Base-by-base conservation (phyloP, 345 rosid species). In the Hypericum perforatum region DNA sequence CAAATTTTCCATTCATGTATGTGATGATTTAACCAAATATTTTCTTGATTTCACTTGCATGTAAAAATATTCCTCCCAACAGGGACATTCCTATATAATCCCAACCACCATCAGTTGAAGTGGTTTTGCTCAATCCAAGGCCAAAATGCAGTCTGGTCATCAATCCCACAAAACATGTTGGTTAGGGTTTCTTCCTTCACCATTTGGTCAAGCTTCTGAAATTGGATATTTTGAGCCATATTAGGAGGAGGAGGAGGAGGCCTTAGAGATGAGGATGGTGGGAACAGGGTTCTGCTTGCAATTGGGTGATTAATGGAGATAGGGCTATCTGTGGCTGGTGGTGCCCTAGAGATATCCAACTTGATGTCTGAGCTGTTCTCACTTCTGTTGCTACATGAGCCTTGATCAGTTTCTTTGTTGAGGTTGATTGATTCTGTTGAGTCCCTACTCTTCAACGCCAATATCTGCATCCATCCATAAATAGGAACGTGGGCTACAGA, bases 71-170 rank as follows among this genome's bases (percentile, higher is more conserved):
- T 22, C 4, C 4, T 22, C 32, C 32, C 32, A 22, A 22, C 32
- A 22, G 32, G 32, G 32, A 22, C 12, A 57, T 58, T 40, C 16
- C 22, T 2, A 7, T 7, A 46, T 46, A 7, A 12, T 1, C 6
- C 8, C 9, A 46, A 7, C 6, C 9, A 11, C 3, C 14, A 49
- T 81, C 68, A 89, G 45, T 82, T 78, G 76, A 81, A 91, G 56
- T 79, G 82, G 45, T 79, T 87, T 16, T 82, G 90, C 58, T 91
- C 98, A 66, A 91, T 75, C 98, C 98, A 91, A 45, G 98, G 98
- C 98, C 98, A 91, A 67, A 84, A 74, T 29, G 86, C 92, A 43
- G 95, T 60, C 12, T 88, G 98, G 56, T 92, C 98, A 13, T 92
- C 98, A 5, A 92, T 85, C 59, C 70, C 67, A 63, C 94, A 82